These are phyloP conservation scores for Paramecium sonneborni DNA, from an alignment of 73 alveolate species.

Conservation along the genomic window DNA sequence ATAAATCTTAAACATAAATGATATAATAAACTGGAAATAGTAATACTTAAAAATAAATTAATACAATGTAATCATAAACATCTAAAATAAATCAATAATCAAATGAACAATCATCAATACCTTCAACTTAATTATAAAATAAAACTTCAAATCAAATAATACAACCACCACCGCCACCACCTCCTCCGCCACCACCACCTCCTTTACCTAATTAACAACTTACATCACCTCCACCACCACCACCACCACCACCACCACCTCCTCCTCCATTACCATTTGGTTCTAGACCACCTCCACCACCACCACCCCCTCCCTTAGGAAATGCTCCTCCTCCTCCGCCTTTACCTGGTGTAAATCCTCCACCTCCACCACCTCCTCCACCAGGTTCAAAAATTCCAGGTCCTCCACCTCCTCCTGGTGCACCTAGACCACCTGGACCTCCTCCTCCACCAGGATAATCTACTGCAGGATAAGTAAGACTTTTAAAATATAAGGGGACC, in stretches of 20 bases:
- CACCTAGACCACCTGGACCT: slow-evolving; percentile 50
- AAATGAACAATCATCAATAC: too few relatives aligned
- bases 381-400: slow-evolving; percentile 13
- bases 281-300: not conserved
- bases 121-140: too few relatives aligned
- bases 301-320: slow-evolving; percentile 24
- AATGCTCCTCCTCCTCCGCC: slow-evolving; percentile 37
- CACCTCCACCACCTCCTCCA: slow-evolving; percentile 23
- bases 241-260: slow-evolving; percentile 52
- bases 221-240: slow-evolving; percentile 24
- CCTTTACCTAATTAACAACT: not conserved
- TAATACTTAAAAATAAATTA: not conserved
- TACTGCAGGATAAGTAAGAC: not conserved
- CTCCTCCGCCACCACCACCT: slow-evolving; percentile 40
- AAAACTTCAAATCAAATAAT: too few relatives aligned
- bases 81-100: not conserved
- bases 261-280: slow-evolving; percentile 47
- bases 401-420: slow-evolving; percentile 61
- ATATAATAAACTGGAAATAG: not conserved
- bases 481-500: not conserved
- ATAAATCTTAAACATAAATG: not conserved
- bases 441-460: slow-evolving; percentile 29
- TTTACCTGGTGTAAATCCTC: not conserved
- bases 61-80: not conserved
- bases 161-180: not conserved